These are phyloP conservation scores for Paecilomyces sp. DNA, from an alignment of 2,329 filamentous ascomycete genomes.

Conservation along the genomic window DNA sequence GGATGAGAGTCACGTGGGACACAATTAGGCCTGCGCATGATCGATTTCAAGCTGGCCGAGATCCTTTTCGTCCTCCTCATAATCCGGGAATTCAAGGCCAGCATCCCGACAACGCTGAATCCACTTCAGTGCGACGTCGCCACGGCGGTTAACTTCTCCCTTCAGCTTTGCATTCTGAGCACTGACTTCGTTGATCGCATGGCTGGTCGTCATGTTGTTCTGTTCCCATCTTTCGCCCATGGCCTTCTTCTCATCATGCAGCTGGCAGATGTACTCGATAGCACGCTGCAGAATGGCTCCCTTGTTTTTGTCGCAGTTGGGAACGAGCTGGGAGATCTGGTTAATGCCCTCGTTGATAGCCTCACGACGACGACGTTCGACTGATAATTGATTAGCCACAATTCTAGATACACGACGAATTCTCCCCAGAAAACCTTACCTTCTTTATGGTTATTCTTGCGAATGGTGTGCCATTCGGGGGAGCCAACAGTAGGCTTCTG, in stretches of 20 bases:
- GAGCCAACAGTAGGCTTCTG: conserved; percentile 87
- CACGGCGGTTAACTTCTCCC: conserved; percentile 76
- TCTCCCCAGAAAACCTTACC: conserved; percentile 51
- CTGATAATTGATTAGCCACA: conserved; percentile 41
- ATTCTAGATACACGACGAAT: background rate
- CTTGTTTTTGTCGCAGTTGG: conserved; percentile 98
- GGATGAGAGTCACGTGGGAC: background rate
- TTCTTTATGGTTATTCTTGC: conserved; percentile 98
- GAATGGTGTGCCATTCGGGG: conserved; percentile 95
- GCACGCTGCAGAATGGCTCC: conserved; percentile 90
- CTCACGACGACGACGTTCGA: conserved; percentile 91
- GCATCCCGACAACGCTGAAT: conserved; percentile 40
- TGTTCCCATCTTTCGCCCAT: conserved; percentile 36
- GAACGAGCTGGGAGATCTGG: conserved; percentile 94
- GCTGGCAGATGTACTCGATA: conserved; percentile 86
- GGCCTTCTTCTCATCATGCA: conserved; percentile 46
- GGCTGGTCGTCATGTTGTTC: conserved; percentile 36
- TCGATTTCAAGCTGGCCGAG: conserved; percentile 30
- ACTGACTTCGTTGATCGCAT: conserved; percentile 72
- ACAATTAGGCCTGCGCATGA: conserved; percentile 11
- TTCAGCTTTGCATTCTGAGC: conserved; percentile 93
- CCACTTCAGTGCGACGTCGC: conserved; percentile 56
- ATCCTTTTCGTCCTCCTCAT: conserved; percentile 34
- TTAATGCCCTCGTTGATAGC: conserved; percentile 99
- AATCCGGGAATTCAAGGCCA: conserved; percentile 43